These are phyloP conservation scores for Lipomyces orientalis DNA, from an alignment of 805 yeast species.

Conservation along the genomic window DNA sequence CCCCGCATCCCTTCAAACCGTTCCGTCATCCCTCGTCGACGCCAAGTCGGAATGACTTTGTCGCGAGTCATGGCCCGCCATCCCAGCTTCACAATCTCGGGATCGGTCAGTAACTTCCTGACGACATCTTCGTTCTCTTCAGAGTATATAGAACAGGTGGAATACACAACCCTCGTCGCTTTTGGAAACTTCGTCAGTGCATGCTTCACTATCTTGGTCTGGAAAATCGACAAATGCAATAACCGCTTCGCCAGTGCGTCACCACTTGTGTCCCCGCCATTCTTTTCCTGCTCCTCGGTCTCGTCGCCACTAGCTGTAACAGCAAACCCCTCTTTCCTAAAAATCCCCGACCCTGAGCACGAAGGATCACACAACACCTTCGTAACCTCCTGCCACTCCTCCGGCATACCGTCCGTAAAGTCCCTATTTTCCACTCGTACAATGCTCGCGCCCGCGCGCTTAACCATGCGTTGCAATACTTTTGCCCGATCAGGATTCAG, in stretches of 20 bases:
- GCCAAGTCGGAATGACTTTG: conserved; percentile 83
- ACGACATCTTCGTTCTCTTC: conserved; percentile 95
- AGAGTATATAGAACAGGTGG: conserved; percentile 94
- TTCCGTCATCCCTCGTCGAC: conserved; percentile 75
- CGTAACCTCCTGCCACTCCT: conserved; percentile 63
- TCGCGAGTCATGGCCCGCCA: conserved; percentile 72
- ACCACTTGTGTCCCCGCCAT: conserved; percentile 34
- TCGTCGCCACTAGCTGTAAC: conserved; percentile 3
- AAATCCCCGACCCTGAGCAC: conserved; percentile 97
- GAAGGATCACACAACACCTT: conserved; percentile 95
- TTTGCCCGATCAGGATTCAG: conserved; percentile 75
- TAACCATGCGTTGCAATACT: conserved; percentile 75
- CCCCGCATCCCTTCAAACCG: conserved; percentile 63
- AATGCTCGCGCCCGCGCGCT: conserved; percentile 69
- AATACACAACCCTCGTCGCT: conserved; percentile 81
- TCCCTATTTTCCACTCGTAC: conserved; percentile 58
- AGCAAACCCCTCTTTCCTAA: conserved; percentile 68
- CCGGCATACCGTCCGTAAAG: conserved; percentile 54
- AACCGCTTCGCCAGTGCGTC: conserved; percentile 57
- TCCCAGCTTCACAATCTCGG: conserved; percentile 65
- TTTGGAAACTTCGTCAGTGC: conserved; percentile 76
- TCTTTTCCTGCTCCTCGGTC: conserved; percentile 52
- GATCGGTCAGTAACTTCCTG: conserved; percentile 71
- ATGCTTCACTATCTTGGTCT: conserved; percentile 84
- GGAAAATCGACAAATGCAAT: conserved; percentile 80